Evolutionary conservation across 78 protist genomes (phyloP).

Genomic region (Protostelium mycophagum): DNA sequence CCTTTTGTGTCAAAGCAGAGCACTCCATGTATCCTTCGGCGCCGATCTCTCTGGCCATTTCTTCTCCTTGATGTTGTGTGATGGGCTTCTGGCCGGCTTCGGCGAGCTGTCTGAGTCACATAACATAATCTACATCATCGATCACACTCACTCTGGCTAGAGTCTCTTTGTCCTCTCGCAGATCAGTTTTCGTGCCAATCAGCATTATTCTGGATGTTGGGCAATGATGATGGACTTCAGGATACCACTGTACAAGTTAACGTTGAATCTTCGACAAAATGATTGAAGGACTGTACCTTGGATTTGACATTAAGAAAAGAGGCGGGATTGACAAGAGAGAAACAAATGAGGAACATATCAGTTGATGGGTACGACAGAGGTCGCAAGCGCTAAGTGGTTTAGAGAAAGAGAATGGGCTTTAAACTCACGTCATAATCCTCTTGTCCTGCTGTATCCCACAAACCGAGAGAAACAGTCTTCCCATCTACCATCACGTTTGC

Average conservation of each 20-base stretch:
- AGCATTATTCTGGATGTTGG: constrained; percentile 78
- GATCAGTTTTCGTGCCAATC: constrained; percentile 86
- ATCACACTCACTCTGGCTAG: constrained; percentile 6
- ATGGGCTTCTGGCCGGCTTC: constrained; percentile 22
- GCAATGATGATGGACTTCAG: constrained; percentile 77
- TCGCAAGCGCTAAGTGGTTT: background rate
- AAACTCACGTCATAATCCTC: constrained; percentile 31
- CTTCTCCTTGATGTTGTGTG: constrained; percentile 8
- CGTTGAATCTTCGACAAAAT: background rate
- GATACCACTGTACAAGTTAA: constrained; percentile 46
- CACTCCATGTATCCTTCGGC: constrained; percentile 88
- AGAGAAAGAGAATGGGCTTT: background rate
- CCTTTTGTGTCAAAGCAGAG: constrained; percentile 86
- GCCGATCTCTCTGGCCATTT: constrained; percentile 53
- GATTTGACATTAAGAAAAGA: constrained; percentile 68
- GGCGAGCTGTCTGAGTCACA: background rate
- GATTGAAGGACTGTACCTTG: background rate
- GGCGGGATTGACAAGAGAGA: constrained; percentile 58
- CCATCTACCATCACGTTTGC: constrained; percentile 71
- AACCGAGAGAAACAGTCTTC: constrained; percentile 35
- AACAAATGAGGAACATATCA: constrained; percentile 61
- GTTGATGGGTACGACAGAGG: constrained; percentile 42
- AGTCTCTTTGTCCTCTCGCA: constrained; percentile 52
- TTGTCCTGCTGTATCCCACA: constrained; percentile 96
- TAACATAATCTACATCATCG: no score